A percentile compares a stretch with the other conserved stretches of the same genome.
Evolutionary conservation across 1,284 basidiomycete genomes (phyloP).

Genomic region (Pseudozyma tsukubaensis): DNA sequence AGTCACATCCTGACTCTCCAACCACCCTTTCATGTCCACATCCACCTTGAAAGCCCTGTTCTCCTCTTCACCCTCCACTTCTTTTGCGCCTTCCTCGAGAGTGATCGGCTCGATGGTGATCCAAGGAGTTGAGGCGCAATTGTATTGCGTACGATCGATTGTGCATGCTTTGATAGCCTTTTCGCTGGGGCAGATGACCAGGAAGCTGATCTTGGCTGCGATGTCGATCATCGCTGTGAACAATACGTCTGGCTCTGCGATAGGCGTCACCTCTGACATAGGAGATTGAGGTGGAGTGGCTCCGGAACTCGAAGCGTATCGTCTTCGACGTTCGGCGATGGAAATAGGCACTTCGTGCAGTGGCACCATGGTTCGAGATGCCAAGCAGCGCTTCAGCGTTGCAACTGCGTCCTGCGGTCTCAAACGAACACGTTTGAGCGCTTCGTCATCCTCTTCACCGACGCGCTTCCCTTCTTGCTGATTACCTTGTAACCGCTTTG

Average conservation of each 20-base stretch:
- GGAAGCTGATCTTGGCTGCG: slow-evolving; percentile 25
- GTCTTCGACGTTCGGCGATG: slow-evolving; percentile 2
- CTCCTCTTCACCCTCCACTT: background rate
- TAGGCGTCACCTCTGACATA: background rate
- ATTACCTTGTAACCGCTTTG: background rate
- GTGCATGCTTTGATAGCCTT: slow-evolving; percentile 26
- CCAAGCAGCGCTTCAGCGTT: slow-evolving; percentile 22
- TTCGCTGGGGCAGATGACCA: slow-evolving; percentile 17
- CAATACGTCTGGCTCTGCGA: slow-evolving; percentile 12
- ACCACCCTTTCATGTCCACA: slow-evolving; percentile 23
- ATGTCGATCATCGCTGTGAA: slow-evolving; percentile 17
- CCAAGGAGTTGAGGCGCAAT: slow-evolving; percentile 22
- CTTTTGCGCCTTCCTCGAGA: background rate
- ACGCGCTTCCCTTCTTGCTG: background rate
- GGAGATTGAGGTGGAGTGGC: slow-evolving; percentile 1
- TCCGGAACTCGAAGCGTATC: background rate
- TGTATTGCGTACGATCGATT: slow-evolving; percentile 23
- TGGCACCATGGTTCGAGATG: slow-evolving; percentile 21
- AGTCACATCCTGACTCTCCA: slow-evolving; percentile 23
- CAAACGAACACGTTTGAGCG: slow-evolving; percentile 17
- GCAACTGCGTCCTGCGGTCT: slow-evolving; percentile 20
- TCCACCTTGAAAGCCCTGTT: slow-evolving; percentile 14
- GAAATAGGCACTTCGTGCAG: slow-evolving; percentile 20
- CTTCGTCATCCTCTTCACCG: slow-evolving; percentile 8
- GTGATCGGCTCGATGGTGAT: slow-evolving; percentile 14